These are phyloP conservation scores for Phytophthora meadii DNA, from an alignment of 352 stramenopile genomes.

Conservation along the genomic window DNA sequence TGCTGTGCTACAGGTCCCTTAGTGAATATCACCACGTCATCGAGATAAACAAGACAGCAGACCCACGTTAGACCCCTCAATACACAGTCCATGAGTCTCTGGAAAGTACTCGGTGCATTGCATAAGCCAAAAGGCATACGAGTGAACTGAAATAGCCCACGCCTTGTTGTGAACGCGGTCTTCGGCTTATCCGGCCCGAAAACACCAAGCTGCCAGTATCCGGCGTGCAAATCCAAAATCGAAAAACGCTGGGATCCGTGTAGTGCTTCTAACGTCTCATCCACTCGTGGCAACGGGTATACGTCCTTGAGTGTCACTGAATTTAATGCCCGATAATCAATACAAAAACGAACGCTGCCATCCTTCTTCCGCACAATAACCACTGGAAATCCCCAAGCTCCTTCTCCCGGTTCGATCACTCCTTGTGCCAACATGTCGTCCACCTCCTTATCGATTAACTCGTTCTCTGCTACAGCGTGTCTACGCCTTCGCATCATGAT, in stretches of 20 bases:
- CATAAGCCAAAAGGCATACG: conserved; percentile 32
- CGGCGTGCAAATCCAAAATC: no score
- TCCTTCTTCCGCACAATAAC: conserved; percentile 13
- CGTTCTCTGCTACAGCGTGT: conserved; percentile 14
- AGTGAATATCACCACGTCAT: conserved; percentile 37
- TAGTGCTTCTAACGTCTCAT: no score
- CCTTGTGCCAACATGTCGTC: conserved; percentile 20
- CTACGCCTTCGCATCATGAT: conserved; percentile 12
- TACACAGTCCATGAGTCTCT: conserved; percentile 35
- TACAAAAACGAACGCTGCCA: conserved; percentile 26
- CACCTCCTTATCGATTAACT: conserved; percentile 19
- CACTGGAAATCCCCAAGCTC: conserved; percentile 33
- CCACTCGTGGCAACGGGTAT: no score
- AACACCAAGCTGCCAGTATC: not conserved
- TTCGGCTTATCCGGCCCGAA: conserved; percentile 18
- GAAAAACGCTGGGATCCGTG: no score
- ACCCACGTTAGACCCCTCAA: conserved; percentile 27
- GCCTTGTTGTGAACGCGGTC: conserved; percentile 20
- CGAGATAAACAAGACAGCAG: conserved; percentile 28
- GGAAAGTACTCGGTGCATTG: conserved; percentile 34
- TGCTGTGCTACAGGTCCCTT: conserved; percentile 23
- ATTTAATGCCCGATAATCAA: conserved; percentile 33
- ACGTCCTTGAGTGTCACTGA: conserved; percentile 19
- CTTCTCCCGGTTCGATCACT: conserved; percentile 21
- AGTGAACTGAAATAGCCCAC: conserved; percentile 21